These are phyloP conservation scores for Begonia fuchsioides DNA, from an alignment of 306 rosid genomes.

Conservation along the genomic window DNA sequence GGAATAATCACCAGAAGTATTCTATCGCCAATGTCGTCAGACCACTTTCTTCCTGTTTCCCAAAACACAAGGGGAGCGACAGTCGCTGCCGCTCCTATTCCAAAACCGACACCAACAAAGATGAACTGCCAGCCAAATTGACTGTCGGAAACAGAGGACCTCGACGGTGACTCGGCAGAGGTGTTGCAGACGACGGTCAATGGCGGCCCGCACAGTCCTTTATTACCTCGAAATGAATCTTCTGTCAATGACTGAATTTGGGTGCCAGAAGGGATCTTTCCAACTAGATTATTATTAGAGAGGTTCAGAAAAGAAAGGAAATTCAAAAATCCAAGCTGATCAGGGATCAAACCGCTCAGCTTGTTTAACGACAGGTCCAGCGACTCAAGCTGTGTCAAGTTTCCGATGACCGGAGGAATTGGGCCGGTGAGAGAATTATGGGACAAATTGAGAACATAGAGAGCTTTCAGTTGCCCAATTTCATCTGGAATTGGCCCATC, in stretches of 20 bases:
- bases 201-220: conserved; percentile 22
- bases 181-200: background rate
- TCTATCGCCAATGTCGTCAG: conserved; percentile 25
- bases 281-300: conserved; percentile 14
- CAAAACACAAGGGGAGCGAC: conserved; percentile 39
- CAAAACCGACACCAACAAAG: conserved; percentile 58
- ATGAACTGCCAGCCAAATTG: conserved; percentile 55
- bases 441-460: conserved; percentile 20
- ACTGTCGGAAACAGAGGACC: background rate
- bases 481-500: conserved; percentile 15
- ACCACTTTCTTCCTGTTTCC: conserved; percentile 66
- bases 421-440: conserved; percentile 17
- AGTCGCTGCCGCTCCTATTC: conserved; percentile 64
- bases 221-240: conserved; percentile 2
- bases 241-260: conserved; percentile 10
- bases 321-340: background rate
- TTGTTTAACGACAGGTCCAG: conserved; percentile 27
- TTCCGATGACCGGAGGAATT: conserved; percentile 16
- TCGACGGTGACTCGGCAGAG: background rate
- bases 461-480: conserved; percentile 13
- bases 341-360: conserved; percentile 12
- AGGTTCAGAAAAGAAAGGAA: conserved; percentile 19
- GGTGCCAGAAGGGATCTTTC: background rate
- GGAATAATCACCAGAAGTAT: conserved; percentile 46
- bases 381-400: conserved; percentile 15